Evolutionary conservation across 208 protist genomes (phyloP), one percentile per base, ranked within the genome.

Genomic region (Phytomonas serpens): DNA sequence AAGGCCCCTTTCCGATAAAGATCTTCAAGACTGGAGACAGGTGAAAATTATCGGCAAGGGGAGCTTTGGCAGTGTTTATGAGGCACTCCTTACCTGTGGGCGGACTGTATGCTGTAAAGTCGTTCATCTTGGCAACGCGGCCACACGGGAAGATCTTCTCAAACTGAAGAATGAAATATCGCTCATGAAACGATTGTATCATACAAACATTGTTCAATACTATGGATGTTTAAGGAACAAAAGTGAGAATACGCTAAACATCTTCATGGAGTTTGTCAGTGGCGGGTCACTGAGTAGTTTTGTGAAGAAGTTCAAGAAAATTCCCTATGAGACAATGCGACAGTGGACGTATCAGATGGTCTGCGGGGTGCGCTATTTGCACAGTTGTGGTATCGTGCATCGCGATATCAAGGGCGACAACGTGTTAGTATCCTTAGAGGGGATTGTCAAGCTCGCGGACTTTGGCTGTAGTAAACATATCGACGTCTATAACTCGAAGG

Each of bases 221-320:
- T 92, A 95, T 77, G 92, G 88, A n/a, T 91, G 90, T 73, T 71
- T 85, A 32, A 80, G 92, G 77, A 87, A 93, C 68, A 85, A 78
- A n/a, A 67, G 62, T 52, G 67, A 82, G 47, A 81, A 84, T 71
- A 82, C 81, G 36, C 71, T 98, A 30, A 94, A 97, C 77, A 97
- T 98, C 69, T 97, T 97, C 73, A 95, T 97, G 87, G 93, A 98
- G 75, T 94, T 92, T 76, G 85, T 97, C 19, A 87, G 86, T 32
- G 93, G 93, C 33, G 88, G 90, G 51, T 85, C 82, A 13, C 73
- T 96, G 27, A 93, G 87, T 42, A 82, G 77, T 36, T 85, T 93
- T 73, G 82, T 92, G 36, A 86, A 90, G 71, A 91, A 92, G 69
- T 90, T 93, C 72, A 89, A 89, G 72, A 77, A 77, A 29, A 91